Conservation (phyloP, 345 rosid genomes). For the Rhodamnia argentea region DNA sequence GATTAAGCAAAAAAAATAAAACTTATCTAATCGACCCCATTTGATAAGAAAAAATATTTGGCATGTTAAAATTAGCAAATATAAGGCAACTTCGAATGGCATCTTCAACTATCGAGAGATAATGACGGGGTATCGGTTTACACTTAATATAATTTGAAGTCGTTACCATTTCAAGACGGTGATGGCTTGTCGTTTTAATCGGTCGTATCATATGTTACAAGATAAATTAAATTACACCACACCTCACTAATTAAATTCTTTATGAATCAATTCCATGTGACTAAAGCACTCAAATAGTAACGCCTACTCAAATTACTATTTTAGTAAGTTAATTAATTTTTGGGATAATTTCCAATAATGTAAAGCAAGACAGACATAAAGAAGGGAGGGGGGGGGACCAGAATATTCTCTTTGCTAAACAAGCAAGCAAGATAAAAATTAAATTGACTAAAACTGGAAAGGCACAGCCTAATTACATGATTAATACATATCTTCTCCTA, state of each 20-base stretch:
- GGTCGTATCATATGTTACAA: accelerated
- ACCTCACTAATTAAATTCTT: not conserved
- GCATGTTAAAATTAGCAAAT: not conserved
- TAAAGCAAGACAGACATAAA: not conserved
- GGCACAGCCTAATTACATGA: not conserved
- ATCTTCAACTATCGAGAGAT: not conserved
- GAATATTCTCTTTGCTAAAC: not conserved
- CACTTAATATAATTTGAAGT: not conserved
- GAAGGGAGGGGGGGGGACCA: not conserved
- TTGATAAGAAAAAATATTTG: not conserved
- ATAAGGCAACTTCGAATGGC: not conserved
- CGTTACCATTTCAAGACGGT: not conserved
- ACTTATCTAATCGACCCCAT: not conserved
- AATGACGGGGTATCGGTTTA: not conserved
- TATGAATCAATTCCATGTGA: not conserved
- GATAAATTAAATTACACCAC: not conserved
- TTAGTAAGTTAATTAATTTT: not conserved
- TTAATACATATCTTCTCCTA: not conserved
- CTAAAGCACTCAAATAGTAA: not conserved
- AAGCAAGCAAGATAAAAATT: not conserved
- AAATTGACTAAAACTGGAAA: not conserved
- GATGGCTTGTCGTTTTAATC: not conserved
- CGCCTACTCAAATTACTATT: not conserved
- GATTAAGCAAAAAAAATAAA: no score
- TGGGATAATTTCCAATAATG: not conserved